Base-by-base conservation (phyloP, 2,329 filamentous ascomycete genomes). In the Curvularia spicifera region DNA sequence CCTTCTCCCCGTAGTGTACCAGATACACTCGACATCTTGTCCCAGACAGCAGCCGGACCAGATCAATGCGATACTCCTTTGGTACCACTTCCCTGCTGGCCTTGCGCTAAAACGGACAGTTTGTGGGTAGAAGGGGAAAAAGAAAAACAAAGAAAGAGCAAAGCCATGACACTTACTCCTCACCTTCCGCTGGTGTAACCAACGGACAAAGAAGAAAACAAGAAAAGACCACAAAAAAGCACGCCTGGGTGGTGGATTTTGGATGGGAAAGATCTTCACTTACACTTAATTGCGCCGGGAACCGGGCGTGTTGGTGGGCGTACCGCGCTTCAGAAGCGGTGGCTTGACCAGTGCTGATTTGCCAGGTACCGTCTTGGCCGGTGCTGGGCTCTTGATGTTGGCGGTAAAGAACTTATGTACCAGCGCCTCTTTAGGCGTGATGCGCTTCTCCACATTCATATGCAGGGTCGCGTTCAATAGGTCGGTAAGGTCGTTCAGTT, bases 361-460 rank as follows among this genome's bases (percentile, higher is more conserved):
- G n/a, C 67, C 56, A 8, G 60, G 44, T 20, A 40, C 31, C 6
- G 39, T 39, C 40, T 65, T 70, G 13, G 69, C 59, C 4, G 61
- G 45, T 15, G 66, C n/a, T 5, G 47, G n/a, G n/a, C 56, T 68
- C 49, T 67, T 68, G 47, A 53, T 63, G 18, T 67, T 68, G 47
- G 52, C 63, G n/a, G 60, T 81, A 68, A 98, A 92, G 78, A 98
- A 98, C 1, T 91, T 91, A 80, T 98, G 94, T 72, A 88, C 89
- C 68, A 98, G 80, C 48, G 95, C 95, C 71, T 98, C 93, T 13
- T 85, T 82, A 0, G 95, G 91, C 46, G 91, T 94, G 70, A 95
- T 91, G 62, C 95, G 86, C 82, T 96, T 96, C 75, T 97, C 93
- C 0, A 94, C 92, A 72, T 98, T 97, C 64, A 98, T 84, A 57